These are phyloP conservation scores for Trichocladium antarcticum DNA, from an alignment of 495 filamentous ascomycete genomes.

Conservation along the genomic window DNA sequence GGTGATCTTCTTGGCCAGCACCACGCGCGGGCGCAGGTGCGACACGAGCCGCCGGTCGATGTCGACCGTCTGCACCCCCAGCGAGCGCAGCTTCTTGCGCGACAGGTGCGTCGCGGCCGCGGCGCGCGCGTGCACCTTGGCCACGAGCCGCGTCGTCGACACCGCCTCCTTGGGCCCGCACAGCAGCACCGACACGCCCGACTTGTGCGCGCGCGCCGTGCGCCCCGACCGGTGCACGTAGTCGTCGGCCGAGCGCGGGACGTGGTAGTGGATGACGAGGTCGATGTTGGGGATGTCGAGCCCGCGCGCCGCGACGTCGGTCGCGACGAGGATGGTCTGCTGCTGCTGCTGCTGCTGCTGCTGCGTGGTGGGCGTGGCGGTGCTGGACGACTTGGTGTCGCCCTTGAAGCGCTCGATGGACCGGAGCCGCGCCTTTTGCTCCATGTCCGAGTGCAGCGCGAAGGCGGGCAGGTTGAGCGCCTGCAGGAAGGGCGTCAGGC, in stretches of 20 bases:
- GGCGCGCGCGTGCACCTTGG: conserved; percentile 62
- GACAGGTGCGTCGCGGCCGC: conserved; percentile 17
- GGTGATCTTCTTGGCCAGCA: conserved; percentile 70
- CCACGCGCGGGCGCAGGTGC: conserved; percentile 60
- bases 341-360: conserved; percentile 14
- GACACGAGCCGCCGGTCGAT: conserved; percentile 69
- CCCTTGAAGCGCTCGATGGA: conserved; percentile 84
- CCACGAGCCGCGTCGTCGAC: conserved; percentile 69
- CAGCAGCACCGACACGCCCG: conserved; percentile 72
- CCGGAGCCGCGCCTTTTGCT: conserved; percentile 89
- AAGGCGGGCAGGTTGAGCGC: conserved; percentile 67
- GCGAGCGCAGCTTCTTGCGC: conserved; percentile 45
- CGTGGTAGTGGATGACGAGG: conserved; percentile 86
- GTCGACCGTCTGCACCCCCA: conserved; percentile 51
- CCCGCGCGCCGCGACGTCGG: conserved; percentile 92
- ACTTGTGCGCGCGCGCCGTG: conserved; percentile 71
- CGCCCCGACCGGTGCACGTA: conserved; percentile 95
- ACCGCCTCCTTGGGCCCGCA: conserved; percentile 86
- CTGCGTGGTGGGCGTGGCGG: conserved; percentile 5
- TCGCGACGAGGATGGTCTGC: conserved; percentile 71
- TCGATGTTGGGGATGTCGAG: conserved; percentile 86
- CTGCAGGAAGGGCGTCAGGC: conserved; percentile 74
- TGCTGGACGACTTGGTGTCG: conserved; percentile 28
- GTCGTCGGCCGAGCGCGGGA: conserved; percentile 79
- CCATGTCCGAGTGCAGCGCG: conserved; percentile 84